Conservation (phyloP, 805 yeast species). For the Candida krabiensis region DNA sequence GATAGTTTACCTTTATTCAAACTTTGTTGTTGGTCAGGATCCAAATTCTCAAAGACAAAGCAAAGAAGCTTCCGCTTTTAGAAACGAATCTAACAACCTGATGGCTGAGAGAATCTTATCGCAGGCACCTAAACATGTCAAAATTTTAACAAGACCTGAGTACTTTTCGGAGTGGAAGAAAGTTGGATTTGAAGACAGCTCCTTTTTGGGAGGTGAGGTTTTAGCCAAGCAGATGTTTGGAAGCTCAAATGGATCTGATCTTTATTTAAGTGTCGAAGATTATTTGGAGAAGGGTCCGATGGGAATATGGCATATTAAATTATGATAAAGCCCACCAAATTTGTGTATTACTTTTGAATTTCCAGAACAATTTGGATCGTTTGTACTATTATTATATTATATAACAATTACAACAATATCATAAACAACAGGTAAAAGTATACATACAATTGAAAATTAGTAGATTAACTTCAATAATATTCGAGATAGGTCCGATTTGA, state of each 20-base stretch:
- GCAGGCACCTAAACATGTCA: slow-evolving; percentile 82
- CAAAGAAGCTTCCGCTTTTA: slow-evolving; percentile 26
- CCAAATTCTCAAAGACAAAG: slow-evolving; percentile 12
- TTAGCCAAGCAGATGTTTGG: slow-evolving; percentile 83
- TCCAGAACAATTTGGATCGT: too few species aligned
- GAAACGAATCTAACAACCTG: slow-evolving; percentile 28
- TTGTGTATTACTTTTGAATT: too few species aligned
- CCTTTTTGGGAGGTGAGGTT: slow-evolving; percentile 84
- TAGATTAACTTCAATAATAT: too few species aligned
- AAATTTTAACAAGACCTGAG: slow-evolving; percentile 73
- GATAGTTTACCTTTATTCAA: slow-evolving; percentile 46
- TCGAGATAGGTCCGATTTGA: too few species aligned
- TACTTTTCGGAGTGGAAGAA: slow-evolving; percentile 95
- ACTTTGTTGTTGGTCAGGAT: slow-evolving; percentile 25
- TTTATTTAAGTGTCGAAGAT: slow-evolving; percentile 65
- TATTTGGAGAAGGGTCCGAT: slow-evolving; percentile 81
- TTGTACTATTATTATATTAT: too few species aligned
- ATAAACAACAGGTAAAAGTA: background rate
- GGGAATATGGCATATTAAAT: slow-evolving; percentile 60
- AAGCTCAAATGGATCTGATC: slow-evolving; percentile 59
- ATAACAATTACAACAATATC: too few species aligned
- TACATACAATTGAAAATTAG: too few species aligned
- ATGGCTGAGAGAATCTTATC: slow-evolving; percentile 31
- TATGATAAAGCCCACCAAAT: too few species aligned
- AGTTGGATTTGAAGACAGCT: slow-evolving; percentile 70